Evolutionary conservation across 257 asterid genomes (phyloP).

Genomic region (Forsythia viridissima): DNA sequence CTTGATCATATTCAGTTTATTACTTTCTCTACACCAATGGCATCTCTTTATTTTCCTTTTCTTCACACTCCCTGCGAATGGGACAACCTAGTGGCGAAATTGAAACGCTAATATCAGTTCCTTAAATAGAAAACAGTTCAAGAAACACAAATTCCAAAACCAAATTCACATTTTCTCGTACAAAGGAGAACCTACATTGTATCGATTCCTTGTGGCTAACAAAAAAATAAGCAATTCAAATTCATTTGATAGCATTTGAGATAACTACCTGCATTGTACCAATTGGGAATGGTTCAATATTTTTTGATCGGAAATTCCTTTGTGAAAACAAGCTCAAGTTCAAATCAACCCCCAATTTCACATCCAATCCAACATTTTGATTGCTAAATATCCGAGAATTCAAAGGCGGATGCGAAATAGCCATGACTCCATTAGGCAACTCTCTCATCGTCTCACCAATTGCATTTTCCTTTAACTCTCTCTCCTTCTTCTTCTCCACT

Average conservation of each 20-base stretch:
- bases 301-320: slow-evolving; percentile 83
- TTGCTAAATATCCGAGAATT: slow-evolving; percentile 27
- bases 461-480: slow-evolving; percentile 35
- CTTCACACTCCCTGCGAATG: slow-evolving; percentile 58
- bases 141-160: background rate
- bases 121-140: background rate
- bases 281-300: slow-evolving; percentile 76
- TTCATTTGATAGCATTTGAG: slow-evolving; percentile 15
- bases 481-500: slow-evolving; percentile 81
- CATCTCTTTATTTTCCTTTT: slow-evolving; percentile 64
- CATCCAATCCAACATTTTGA: slow-evolving; percentile 43
- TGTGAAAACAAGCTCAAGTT: slow-evolving; percentile 31
- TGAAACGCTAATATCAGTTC: background rate
- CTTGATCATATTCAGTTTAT: slow-evolving; percentile 52
- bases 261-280: slow-evolving; percentile 77
- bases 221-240: background rate
- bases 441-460: slow-evolving; percentile 46
- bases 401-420: slow-evolving; percentile 56
- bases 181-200: background rate
- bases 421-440: slow-evolving; percentile 86
- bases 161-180: background rate
- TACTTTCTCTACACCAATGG: slow-evolving; percentile 85
- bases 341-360: slow-evolving; percentile 56
- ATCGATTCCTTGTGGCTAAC: background rate
- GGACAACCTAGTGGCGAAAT: slow-evolving; percentile 57